Percentiles rank a stretch among this genome's conserved stretches.
Evolutionary conservation across 306 rosid species (phyloP).

Genomic region (Rosa chinensis): DNA sequence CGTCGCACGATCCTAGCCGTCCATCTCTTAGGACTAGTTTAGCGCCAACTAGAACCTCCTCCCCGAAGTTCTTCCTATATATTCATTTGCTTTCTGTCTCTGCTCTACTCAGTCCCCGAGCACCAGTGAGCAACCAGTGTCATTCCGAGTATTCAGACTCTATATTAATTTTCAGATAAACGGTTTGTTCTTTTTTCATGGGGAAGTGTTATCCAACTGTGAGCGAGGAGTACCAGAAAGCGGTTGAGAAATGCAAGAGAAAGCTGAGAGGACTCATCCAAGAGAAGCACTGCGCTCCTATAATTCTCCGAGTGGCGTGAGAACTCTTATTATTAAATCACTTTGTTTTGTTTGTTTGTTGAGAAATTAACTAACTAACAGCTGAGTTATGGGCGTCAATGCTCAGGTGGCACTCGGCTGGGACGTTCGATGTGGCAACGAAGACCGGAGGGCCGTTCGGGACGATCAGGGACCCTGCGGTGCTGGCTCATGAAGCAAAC

Average conservation of each 20-base stretch:
- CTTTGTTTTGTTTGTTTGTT: background rate
- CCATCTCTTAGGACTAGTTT: background rate
- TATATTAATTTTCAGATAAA: background rate
- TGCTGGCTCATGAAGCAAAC: slow-evolving; percentile 57
- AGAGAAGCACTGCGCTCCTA: slow-evolving; percentile 62
- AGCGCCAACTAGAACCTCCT: slow-evolving; percentile 17
- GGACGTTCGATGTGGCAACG: slow-evolving; percentile 49
- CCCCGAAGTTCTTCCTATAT: background rate
- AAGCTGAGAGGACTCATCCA: slow-evolving; percentile 60
- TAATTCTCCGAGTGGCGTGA: slow-evolving; percentile 64
- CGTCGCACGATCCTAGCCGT: slow-evolving; percentile 10
- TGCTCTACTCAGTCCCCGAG: background rate
- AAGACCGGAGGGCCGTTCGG: slow-evolving; percentile 65
- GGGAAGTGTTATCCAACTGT: slow-evolving; percentile 47
- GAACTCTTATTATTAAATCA: background rate
- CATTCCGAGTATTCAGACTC: background rate
- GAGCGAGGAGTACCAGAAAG: slow-evolving; percentile 49
- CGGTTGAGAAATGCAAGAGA: slow-evolving; percentile 55
- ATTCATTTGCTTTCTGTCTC: background rate
- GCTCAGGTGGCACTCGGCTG: slow-evolving; percentile 68
- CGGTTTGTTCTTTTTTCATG: background rate
- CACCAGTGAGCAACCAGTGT: background rate
- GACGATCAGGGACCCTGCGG: slow-evolving; percentile 50
- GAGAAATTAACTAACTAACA: background rate
- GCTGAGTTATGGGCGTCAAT: no score